Conservation (phyloP, 352 stramenopile species). For the Blastocystis hominis region DNA sequence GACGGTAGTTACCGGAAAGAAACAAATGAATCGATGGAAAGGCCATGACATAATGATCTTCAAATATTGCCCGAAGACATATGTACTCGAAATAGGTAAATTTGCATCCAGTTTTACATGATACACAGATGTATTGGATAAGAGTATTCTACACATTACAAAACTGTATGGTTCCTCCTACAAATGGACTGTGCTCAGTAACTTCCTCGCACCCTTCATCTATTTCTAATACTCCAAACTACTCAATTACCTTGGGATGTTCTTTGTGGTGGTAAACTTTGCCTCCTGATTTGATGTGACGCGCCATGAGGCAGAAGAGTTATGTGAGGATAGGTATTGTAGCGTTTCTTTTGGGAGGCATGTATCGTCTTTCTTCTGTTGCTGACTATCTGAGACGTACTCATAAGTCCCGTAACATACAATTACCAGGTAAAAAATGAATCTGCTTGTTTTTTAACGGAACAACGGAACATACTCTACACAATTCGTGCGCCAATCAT, state of each 20-base stretch:
- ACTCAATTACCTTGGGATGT: background rate
- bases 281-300: background rate
- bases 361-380: background rate
- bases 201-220: background rate
- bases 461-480: background rate
- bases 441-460: background rate
- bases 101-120: background rate
- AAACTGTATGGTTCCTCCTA: background rate
- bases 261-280: background rate
- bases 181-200: background rate
- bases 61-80: background rate
- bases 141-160: background rate
- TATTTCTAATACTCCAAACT: background rate
- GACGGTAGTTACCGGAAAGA: background rate
- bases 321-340: background rate
- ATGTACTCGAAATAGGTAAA: background rate
- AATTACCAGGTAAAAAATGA: background rate
- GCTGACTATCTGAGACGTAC: background rate
- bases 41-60: background rate
- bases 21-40: background rate
- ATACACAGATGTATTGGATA: background rate
- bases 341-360: background rate
- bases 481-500: background rate
- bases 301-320: too few species aligned
- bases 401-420: background rate